A percentile compares a stretch with the other conserved stretches of the same genome.
phyloP scores from a whole-genome alignment of 2,329 filamentous ascomycete species.

The Epichloe bromicola region DNA sequence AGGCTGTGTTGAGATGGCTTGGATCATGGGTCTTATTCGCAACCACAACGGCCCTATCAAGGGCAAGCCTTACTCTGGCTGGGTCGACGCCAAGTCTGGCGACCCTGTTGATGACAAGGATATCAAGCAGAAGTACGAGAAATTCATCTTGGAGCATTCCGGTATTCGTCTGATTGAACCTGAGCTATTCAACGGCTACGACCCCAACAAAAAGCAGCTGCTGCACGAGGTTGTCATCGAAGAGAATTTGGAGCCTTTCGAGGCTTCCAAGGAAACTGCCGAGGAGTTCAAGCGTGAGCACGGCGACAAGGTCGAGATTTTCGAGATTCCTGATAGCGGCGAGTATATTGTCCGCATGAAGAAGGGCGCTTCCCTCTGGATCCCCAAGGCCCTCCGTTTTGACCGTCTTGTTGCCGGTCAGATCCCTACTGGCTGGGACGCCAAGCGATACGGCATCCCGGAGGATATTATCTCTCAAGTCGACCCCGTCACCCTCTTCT shows the following conservation, averaged over 20 bases:
- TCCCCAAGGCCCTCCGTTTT: constrained; percentile 93
- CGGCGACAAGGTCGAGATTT: constrained; percentile 93
- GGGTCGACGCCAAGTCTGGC: constrained; percentile 87
- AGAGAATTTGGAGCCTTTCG: constrained; percentile 93
- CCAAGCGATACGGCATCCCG: constrained; percentile 88
- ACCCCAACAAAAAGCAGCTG: constrained; percentile 96
- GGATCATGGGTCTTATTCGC: constrained; percentile 99
- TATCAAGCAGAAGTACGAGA: constrained; percentile 94
- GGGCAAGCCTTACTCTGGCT: constrained; percentile 91
- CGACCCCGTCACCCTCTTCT: constrained; percentile 89
- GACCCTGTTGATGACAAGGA: constrained; percentile 98
- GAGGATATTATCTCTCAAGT: constrained; percentile 98
- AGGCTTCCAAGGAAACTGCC: constrained; percentile 92
- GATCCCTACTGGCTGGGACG: constrained; percentile 93
- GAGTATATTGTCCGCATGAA: constrained; percentile 90
- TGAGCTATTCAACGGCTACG: constrained; percentile 91
- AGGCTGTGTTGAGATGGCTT: constrained; percentile 97
- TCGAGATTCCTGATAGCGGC: constrained; percentile 84
- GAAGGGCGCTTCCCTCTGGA: constrained; percentile 92
- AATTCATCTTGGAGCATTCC: constrained; percentile 87
- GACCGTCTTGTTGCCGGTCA: constrained; percentile 95
- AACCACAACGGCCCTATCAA: constrained; percentile 95
- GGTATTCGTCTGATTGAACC: constrained; percentile 97
- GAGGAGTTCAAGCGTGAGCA: constrained; percentile 96
- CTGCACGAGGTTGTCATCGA: constrained; percentile 96